Conservation (phyloP, 2,329 filamentous ascomycete species). For the Tolypocladium album region DNA sequence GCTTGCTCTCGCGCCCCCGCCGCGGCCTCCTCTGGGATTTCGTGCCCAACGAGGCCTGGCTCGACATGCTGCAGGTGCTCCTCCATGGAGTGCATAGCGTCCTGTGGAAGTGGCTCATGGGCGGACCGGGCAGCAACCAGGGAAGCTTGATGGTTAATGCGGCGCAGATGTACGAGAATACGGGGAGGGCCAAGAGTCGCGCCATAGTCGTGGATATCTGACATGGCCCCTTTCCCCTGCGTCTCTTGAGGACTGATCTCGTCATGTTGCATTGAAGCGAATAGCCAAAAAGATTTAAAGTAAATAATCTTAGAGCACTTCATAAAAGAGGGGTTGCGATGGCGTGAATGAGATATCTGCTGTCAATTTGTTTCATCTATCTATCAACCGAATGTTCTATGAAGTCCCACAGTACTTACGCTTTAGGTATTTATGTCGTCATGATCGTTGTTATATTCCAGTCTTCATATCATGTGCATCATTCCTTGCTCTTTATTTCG, state of each 20-base stretch:
- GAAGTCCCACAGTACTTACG: too few species aligned
- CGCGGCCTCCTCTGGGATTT: slow-evolving; percentile 34
- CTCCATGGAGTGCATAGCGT: slow-evolving; percentile 34
- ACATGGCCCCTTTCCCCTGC: neutral
- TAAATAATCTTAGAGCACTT: neutral
- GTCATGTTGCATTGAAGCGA: neutral
- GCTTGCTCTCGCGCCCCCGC: slow-evolving; percentile 36
- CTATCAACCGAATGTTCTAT: neutral
- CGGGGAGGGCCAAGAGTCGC: slow-evolving; percentile 33
- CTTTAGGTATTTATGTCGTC: neutral
- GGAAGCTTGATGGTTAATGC: slow-evolving; percentile 47
- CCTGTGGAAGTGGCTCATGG: slow-evolving; percentile 47
- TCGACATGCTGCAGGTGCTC: slow-evolving; percentile 32
- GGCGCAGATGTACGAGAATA: slow-evolving; percentile 42
- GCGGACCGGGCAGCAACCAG: slow-evolving; percentile 36
- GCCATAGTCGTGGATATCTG: slow-evolving; percentile 25
- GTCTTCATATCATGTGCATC: neutral
- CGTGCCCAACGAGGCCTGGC: slow-evolving; percentile 33
- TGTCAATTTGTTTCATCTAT: neutral
- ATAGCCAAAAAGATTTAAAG: neutral
- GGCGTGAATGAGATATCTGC: neutral
- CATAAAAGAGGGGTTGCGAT: neutral
- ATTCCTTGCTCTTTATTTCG: too few species aligned
- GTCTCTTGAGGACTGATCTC: too few species aligned
- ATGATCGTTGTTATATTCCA: neutral